Conservation (phyloP, 805 yeast species). For the Monosporozyma aerobia region DNA sequence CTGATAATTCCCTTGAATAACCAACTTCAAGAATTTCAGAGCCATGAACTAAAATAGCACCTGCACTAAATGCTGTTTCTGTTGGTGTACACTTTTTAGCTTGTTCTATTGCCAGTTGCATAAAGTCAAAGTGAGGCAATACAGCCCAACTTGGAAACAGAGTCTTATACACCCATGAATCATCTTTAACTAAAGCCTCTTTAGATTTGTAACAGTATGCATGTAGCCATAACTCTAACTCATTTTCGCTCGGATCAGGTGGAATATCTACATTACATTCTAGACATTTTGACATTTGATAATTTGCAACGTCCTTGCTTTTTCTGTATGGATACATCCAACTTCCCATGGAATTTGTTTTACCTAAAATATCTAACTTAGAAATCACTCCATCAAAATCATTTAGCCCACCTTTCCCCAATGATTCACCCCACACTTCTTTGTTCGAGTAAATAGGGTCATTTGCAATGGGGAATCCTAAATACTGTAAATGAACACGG, state of each 20-base stretch:
- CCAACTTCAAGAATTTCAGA: conserved; percentile 66
- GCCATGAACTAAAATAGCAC: conserved; percentile 70
- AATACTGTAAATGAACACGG: conserved; percentile 78
- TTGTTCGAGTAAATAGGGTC: conserved; percentile 85
- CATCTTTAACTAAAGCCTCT: conserved; percentile 18
- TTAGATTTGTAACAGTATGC: conserved; percentile 70
- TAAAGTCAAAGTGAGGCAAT: conserved; percentile 42
- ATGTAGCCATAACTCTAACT: conserved; percentile 82
- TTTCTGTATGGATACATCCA: conserved; percentile 46
- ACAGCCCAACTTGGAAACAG: conserved; percentile 76
- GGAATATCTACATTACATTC: conserved; percentile 64
- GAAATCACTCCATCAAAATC: conserved; percentile 40
- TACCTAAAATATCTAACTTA: conserved; percentile 59
- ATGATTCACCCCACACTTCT: conserved; percentile 64
- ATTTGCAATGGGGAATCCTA: conserved; percentile 87
- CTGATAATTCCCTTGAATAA: conserved; percentile 81
- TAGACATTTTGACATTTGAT: conserved; percentile 50
- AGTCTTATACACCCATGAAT: conserved; percentile 66
- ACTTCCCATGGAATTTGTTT: conserved; percentile 53
- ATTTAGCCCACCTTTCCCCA: conserved; percentile 56
- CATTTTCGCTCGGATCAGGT: conserved; percentile 68
- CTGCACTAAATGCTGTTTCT: conserved; percentile 86
- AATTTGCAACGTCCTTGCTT: conserved; percentile 48
- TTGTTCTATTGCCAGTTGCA: conserved; percentile 68
- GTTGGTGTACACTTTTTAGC: conserved; percentile 78